Conservation (phyloP, 139 green algal species). For the Micractinium conductrix region DNA sequence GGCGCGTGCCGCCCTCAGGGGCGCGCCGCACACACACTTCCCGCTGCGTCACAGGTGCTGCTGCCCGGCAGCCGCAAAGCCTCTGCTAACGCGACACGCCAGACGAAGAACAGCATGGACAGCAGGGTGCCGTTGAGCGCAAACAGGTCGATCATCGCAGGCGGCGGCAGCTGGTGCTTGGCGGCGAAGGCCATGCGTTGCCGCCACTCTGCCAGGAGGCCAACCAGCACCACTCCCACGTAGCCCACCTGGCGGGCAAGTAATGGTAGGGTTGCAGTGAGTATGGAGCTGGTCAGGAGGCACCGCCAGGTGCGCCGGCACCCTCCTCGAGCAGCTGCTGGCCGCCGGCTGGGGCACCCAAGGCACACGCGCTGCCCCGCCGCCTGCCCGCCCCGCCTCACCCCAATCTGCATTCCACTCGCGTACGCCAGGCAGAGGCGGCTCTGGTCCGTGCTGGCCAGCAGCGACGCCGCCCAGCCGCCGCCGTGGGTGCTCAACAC, state of each 20-base stretch:
- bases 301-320: no score
- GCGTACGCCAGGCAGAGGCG: background rate
- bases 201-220: constrained; percentile 10
- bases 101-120: constrained; percentile 1
- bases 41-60: no score
- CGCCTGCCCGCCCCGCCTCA: background rate
- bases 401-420: background rate
- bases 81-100: background rate
- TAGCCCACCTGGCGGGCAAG: background rate
- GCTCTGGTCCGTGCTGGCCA: background rate
- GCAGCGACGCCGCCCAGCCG: background rate
- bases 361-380: background rate
- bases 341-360: no score
- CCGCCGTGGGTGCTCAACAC: background rate
- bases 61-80: background rate
- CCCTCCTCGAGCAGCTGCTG: no score
- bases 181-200: background rate
- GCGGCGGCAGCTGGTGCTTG: background rate
- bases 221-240: background rate
- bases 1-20: no score
- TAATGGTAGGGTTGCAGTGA: no score
- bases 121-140: background rate
- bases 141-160: background rate
- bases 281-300: no score
- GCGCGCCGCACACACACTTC: no score